Evolutionary conservation across 2,329 filamentous ascomycete species (phyloP).

Genomic region (Thelonectria olida): DNA sequence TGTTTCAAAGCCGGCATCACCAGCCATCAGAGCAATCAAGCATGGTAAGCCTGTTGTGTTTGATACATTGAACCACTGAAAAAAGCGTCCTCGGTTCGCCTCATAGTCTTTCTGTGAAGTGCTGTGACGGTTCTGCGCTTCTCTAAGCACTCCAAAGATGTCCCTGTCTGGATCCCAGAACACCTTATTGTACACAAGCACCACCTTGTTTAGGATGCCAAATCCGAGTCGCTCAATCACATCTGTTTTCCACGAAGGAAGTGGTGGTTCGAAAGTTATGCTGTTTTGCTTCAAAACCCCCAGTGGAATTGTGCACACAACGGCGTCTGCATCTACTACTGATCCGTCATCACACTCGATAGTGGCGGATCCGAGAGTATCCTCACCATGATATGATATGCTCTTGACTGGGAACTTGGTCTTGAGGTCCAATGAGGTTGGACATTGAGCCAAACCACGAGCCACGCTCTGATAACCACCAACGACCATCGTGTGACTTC

Average conservation of each 20-base stretch:
- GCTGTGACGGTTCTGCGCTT: conserved; percentile 74
- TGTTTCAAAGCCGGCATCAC: conserved; percentile 89
- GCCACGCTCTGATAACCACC: conserved; percentile 95
- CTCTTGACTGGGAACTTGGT: conserved; percentile 77
- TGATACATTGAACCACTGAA: conserved; percentile 96
- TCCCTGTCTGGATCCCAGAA: conserved; percentile 93
- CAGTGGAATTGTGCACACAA: conserved; percentile 90
- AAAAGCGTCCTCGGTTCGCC: conserved; percentile 85
- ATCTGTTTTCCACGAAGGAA: conserved; percentile 87
- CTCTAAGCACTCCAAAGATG: conserved; percentile 91
- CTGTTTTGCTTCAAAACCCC: conserved; percentile 88
- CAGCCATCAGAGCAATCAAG: conserved; percentile 92
- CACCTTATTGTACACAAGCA: conserved; percentile 85
- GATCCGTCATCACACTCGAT: conserved; percentile 83
- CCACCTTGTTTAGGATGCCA: conserved; percentile 93
- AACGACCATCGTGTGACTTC: conserved; percentile 90
- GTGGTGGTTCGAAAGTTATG: conserved; percentile 85
- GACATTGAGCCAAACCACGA: conserved; percentile 83
- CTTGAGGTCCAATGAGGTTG: conserved; percentile 78
- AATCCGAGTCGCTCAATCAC: conserved; percentile 88
- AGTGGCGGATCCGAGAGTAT: conserved; percentile 58
- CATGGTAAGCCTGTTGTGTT: conserved; percentile 89
- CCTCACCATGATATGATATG: conserved; percentile 70
- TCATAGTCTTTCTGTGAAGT: conserved; percentile 83
- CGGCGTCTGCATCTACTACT: conserved; percentile 81